A percentile compares a stretch with the other conserved stretches of the same genome.
These are phyloP conservation scores for Knoxia roxburghii DNA, from an alignment of 257 asterid genomes.

Conservation along the genomic window DNA sequence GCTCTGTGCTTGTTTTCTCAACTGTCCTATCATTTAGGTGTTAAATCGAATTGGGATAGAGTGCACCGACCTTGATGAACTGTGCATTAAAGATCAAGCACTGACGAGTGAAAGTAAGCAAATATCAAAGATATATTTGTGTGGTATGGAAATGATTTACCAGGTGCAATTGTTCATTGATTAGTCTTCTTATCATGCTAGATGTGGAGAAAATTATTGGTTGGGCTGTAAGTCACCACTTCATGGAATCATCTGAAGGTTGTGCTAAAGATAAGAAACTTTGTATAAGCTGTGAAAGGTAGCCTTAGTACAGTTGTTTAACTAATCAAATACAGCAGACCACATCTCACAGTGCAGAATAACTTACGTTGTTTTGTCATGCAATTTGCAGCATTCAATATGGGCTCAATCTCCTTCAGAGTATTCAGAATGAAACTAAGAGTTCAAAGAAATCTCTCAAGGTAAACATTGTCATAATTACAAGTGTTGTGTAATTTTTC, in stretches of 20 bases:
- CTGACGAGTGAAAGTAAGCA: conserved; percentile 73
- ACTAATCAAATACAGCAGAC: neutral
- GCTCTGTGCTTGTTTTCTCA: conserved; percentile 2
- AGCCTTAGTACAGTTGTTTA: conserved; percentile 5
- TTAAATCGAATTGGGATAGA: conserved; percentile 54
- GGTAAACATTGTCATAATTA: conserved; percentile 29
- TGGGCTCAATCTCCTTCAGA: conserved; percentile 67
- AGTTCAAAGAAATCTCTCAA: conserved; percentile 70
- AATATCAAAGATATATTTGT: conserved; percentile 13
- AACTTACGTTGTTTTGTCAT: conserved; percentile 24
- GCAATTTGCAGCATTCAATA: conserved; percentile 50
- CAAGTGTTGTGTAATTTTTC: neutral
- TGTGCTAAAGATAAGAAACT: conserved; percentile 42
- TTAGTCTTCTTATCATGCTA: conserved; percentile 31
- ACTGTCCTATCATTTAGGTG: conserved; percentile 28
- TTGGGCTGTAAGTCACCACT: conserved; percentile 86
- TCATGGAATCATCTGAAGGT: conserved; percentile 56
- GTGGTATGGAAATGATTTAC: conserved; percentile 12
- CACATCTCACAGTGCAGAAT: neutral
- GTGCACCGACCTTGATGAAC: conserved; percentile 67
- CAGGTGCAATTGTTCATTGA: conserved; percentile 15
- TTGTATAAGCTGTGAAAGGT: conserved; percentile 63
- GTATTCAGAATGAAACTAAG: conserved; percentile 70
- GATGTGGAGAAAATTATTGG: conserved; percentile 72
- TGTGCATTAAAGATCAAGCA: conserved; percentile 78